Percentiles rank a stretch among this genome's conserved stretches.
These are phyloP conservation scores for Pyricularia pennisetigena DNA, from an alignment of 2,329 filamentous ascomycete genomes.

Conservation along the genomic window DNA sequence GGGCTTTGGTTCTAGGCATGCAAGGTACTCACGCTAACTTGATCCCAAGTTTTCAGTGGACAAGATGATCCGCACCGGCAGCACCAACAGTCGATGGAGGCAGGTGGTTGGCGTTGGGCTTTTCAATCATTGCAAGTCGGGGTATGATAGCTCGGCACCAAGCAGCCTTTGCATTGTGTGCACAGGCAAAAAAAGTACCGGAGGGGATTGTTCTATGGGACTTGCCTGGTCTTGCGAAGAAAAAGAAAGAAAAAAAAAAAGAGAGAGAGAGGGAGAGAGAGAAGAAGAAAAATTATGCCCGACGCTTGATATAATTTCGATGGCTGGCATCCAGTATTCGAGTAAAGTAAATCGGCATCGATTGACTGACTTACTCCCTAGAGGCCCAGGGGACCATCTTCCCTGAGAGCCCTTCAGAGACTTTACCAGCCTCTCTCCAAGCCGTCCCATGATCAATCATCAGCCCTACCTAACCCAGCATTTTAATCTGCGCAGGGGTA, in stretches of 20 bases:
- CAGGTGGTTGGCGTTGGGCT: too few species aligned
- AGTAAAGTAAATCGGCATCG: not conserved
- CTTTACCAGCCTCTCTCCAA: too few species aligned
- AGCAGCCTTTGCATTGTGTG: too few species aligned
- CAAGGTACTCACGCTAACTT: not conserved
- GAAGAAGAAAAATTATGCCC: too few species aligned
- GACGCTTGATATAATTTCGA: too few species aligned
- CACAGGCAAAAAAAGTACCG: too few species aligned
- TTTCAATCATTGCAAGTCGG: too few species aligned
- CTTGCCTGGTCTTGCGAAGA: too few species aligned
- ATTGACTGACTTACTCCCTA: not conserved
- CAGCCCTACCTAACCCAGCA: not conserved
- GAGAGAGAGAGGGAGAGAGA: too few species aligned
- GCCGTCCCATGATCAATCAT: not conserved
- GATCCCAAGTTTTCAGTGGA: not conserved
- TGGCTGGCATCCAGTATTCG: not conserved
- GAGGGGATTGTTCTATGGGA: too few species aligned
- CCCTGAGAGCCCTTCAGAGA: not conserved
- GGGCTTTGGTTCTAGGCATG: not conserved
- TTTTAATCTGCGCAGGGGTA: not conserved
- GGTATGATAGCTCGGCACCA: too few species aligned
- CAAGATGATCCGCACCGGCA: not conserved
- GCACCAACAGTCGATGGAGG: not conserved
- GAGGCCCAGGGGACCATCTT: not conserved
- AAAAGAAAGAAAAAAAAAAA: too few species aligned